These are phyloP conservation scores for Dioszegia hungarica DNA, from an alignment of 768 basidiomycete species.

Conservation along the genomic window DNA sequence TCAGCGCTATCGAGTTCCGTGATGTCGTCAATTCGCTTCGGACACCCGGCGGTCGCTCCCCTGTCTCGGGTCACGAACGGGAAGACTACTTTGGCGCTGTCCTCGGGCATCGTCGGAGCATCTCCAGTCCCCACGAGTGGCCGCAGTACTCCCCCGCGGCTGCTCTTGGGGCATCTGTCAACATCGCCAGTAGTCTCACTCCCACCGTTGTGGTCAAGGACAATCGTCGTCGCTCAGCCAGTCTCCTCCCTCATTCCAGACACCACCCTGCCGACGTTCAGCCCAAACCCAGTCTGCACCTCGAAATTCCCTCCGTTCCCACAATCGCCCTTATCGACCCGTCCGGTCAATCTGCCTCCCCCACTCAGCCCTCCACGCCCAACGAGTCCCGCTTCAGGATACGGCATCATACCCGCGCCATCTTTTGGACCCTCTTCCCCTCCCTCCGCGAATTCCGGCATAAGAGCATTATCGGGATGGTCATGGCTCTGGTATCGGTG, in stretches of 20 bases:
- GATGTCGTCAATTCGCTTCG: slow-evolving; percentile 79
- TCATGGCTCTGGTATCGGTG: slow-evolving; percentile 72
- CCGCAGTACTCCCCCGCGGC: slow-evolving; percentile 6
- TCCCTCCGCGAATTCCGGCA: slow-evolving; percentile 68
- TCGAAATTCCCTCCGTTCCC: slow-evolving; percentile 9
- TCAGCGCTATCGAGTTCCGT: slow-evolving; percentile 93
- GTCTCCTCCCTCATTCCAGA: neutral
- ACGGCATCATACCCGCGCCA: slow-evolving; percentile 25
- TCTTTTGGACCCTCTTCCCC: slow-evolving; percentile 71
- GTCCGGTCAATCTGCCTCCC: slow-evolving; percentile 48
- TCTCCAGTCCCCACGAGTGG: slow-evolving; percentile 5
- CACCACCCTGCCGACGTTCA: neutral
- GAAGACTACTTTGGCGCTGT: slow-evolving; percentile 42
- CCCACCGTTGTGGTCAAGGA: neutral
- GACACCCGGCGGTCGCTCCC: slow-evolving; percentile 55
- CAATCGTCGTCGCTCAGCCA: neutral
- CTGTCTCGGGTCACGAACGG: slow-evolving; percentile 12
- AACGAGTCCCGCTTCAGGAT: slow-evolving; percentile 25
- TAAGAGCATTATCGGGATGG: slow-evolving; percentile 66
- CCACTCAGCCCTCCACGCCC: slow-evolving; percentile 48
- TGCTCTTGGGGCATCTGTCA: neutral
- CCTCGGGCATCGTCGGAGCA: slow-evolving; percentile 1
- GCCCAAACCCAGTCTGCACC: neutral
- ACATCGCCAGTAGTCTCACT: slow-evolving; percentile 1
- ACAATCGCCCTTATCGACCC: slow-evolving; percentile 38